Conservation (phyloP, 176 grass and related monocot species). For the Rhynchospora tenuis region DNA sequence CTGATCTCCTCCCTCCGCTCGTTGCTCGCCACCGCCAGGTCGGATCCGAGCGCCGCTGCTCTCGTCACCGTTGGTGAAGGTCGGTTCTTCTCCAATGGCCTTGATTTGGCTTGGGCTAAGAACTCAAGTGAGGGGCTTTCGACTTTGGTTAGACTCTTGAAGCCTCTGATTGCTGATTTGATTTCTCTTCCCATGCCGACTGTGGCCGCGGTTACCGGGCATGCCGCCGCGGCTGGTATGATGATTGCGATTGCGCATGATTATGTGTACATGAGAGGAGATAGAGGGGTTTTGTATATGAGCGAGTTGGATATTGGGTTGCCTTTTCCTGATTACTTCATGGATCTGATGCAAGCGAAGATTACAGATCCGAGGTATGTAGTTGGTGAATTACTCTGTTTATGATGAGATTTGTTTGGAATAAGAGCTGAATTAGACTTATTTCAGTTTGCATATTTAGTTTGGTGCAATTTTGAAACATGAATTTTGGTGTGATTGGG, state of each 20-base stretch:
- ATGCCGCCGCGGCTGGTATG: conserved; percentile 55
- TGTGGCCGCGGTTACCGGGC: conserved; percentile 73
- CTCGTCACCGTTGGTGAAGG: conserved; percentile 75
- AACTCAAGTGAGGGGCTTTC: conserved; percentile 26
- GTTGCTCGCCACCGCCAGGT: conserved; percentile 25
- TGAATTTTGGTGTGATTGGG: neutral
- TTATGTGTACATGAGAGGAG: conserved; percentile 72
- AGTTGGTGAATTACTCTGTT: neutral
- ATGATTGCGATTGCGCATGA: conserved; percentile 76
- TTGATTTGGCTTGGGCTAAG: conserved; percentile 59
- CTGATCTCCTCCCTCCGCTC: conserved; percentile 58
- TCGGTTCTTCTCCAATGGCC: conserved; percentile 93
- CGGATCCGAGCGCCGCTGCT: conserved; percentile 27
- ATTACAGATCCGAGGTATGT: conserved; percentile 33
- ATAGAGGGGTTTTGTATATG: conserved; percentile 89
- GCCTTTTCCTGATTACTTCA: conserved; percentile 55
- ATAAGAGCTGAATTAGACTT: neutral
- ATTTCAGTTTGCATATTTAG: neutral
- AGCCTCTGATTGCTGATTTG: conserved; percentile 50
- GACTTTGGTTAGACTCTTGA: conserved; percentile 39
- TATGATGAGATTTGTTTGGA: neutral
- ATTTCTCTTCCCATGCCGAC: conserved; percentile 82
- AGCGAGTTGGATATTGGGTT: conserved; percentile 92
- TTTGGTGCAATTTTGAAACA: neutral
- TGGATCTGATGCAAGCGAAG: conserved; percentile 53